Percentiles rank a stretch among this genome's conserved stretches.
Evolutionary conservation across 2,329 filamentous ascomycete genomes (phyloP).

Genomic region (Nigrospora osmanthi): DNA sequence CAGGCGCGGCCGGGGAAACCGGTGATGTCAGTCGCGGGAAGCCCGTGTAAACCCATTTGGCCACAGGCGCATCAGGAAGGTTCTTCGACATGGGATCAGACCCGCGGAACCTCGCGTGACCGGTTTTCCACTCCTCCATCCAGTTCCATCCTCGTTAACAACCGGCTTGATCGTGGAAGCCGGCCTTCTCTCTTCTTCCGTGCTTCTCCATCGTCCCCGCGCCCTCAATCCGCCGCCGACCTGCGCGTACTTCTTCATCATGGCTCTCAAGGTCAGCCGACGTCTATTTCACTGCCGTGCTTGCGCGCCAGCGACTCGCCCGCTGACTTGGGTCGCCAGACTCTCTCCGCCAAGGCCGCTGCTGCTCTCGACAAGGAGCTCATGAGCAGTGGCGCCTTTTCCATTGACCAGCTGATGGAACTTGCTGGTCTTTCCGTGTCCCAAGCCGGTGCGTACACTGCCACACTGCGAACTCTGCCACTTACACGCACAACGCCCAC

Average conservation of each 20-base stretch:
- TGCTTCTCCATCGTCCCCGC: too few species aligned
- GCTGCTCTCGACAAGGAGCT: constrained; percentile 87
- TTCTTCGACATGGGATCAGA: too few species aligned
- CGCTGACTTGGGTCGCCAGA: constrained; percentile 40
- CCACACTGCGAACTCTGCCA: not conserved
- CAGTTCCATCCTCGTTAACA: too few species aligned
- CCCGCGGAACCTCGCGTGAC: too few species aligned
- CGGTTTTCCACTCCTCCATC: too few species aligned
- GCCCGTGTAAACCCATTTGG: too few species aligned
- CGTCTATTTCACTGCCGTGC: not conserved
- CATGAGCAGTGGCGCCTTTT: constrained; percentile 83
- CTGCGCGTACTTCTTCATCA: not conserved
- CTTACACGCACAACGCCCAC: not conserved
- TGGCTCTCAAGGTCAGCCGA: constrained; percentile 1
- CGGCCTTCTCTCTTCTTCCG: too few species aligned
- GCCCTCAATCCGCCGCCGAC: too few species aligned
- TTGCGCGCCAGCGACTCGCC: constrained; percentile 13
- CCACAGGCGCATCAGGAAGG: too few species aligned
- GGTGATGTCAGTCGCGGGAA: too few species aligned
- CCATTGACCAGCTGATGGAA: constrained; percentile 95
- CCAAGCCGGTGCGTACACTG: constrained; percentile 59
- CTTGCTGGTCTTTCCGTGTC: constrained; percentile 88
- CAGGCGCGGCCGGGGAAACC: too few species aligned
- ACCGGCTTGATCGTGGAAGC: too few species aligned
- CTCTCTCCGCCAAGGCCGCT: constrained; percentile 79